Base-by-base conservation (phyloP, 2,329 filamentous ascomycete species). In the Pseudogymnoascus sp. region DNA sequence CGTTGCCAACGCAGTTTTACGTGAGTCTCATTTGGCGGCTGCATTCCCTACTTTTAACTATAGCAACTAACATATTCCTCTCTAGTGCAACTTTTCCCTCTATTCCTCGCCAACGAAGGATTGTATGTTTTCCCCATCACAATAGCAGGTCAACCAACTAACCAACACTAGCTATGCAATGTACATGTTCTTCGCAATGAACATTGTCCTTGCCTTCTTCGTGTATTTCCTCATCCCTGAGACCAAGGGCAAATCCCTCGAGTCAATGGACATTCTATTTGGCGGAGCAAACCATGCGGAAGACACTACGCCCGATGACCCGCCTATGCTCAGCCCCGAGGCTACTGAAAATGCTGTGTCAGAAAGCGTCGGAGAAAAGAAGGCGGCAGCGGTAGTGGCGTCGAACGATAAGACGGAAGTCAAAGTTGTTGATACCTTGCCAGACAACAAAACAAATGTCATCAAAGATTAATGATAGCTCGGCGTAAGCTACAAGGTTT, bases 151-250 rank as follows among this genome's bases (percentile, higher is more conserved):
- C 0, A 74, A 76, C 37, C 63, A 65, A 64, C 62, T 66, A 8
- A 60, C 55, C 2, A 39, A 45, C 7, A 62, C 65, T 61, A 65
- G 59, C 21, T 62, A 62, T 29, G 61, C 45, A 69, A 66, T 71
- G 64, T 79, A 78, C 61, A 74, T 79, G 61, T 72, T 79, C 60
- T 78, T 78, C 60, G 76, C 75, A 4, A 58, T 74, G 6, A 73
- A 71, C 38, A 68, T 72, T 8, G 26, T 55, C 10, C 49, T 55
- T 33, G 49, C 49, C 8, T 66, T 68, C 0, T 76, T 76, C 59
- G 72, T 76, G 26, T 76, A 71, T 68, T 68, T 67, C 37, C 74
- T 72, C 52, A 73, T 72, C 14, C 74, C 75, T 7, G 66, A 67
- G 61, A 67, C 66, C 3, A 66, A 66, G 49, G 65, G 65, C 37